Percentiles rank a stretch among this genome's conserved stretches.
Conservation (phyloP, 129 eudicot genomes). For the Calendula officinalis region DNA sequence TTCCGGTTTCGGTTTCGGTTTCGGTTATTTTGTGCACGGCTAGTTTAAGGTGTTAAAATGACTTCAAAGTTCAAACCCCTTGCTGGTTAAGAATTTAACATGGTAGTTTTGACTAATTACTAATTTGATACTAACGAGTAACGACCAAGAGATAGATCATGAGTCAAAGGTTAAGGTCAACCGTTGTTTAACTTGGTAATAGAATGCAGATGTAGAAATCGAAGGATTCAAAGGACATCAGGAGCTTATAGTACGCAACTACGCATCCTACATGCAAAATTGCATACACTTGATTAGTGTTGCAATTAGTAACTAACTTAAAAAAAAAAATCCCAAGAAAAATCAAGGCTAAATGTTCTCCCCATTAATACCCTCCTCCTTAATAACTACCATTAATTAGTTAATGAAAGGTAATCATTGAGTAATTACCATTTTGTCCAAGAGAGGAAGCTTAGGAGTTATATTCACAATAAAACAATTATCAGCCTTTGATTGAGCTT, state of each 20-base stretch:
- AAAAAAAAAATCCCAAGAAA: constrained; percentile 6
- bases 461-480: constrained; percentile 22
- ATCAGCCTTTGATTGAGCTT: constrained; percentile 34
- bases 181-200: background rate
- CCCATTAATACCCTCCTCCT: constrained; percentile 34
- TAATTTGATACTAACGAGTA: constrained; percentile 2
- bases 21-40: no score
- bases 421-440: constrained; percentile 27
- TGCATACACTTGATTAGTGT: background rate
- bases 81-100: background rate
- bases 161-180: constrained; percentile 14
- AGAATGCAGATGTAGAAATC: constrained; percentile 14
- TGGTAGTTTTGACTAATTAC: background rate
- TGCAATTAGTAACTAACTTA: constrained; percentile 1
- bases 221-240: constrained; percentile 5
- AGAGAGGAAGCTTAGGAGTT: constrained; percentile 52
- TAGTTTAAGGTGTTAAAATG: background rate
- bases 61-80: background rate
- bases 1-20: no score
- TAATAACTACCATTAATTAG: constrained; percentile 23
- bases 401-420: constrained; percentile 20
- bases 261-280: constrained; percentile 11
- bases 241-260: background rate
- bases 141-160: background rate
- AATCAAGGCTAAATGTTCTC: constrained; percentile 37